Evolutionary conservation across 2,329 filamentous ascomycete genomes (phyloP), one percentile per base, ranked within the genome.

Genomic region (Ophiostoma perfectum): DNA sequence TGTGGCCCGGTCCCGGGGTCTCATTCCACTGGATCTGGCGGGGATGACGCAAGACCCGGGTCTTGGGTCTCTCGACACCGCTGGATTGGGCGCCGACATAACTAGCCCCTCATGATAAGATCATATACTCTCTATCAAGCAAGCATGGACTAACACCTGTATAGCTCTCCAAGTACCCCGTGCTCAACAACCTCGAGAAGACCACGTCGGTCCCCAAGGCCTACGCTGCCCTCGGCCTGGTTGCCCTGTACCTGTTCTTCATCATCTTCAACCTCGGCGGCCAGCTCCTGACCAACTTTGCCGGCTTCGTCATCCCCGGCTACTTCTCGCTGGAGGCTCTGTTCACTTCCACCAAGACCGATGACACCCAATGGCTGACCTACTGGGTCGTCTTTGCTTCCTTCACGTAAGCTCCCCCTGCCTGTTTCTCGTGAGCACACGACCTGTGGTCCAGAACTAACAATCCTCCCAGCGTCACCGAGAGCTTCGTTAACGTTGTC

Each of bases 201-300:
- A 88, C 91, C 80, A 90, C 89, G 72, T 88, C 86, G 69, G 85
- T 95, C 66, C 92, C 92, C 77, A 96, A 96, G 84, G 89, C 91
- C 76, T 95, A 96, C 78, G 89, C 87, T 73, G 85, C 91, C 76
- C 88, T 94, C 74, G 92, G 91, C 75, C 77, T 92, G 69, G 89
- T 80, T 70, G 88, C 88, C 66, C 86, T 93, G 73, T 96, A 96
- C 84, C 92, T 95, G 82, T 92, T 94, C 83, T 87, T 95, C 74
- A 91, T 95, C 81, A 88, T 95, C 82, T 93, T 96, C 85, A 96
- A 96, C 86, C 90, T 95, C 73, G 92, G 90, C 72, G 91, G 92
- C 75, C 91, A 93, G 81, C 90, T 95, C 76, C 83, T 96, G 74
- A 93, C 92, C 81, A 96, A 96, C 83, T 81, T 93, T 73, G 91